Evolutionary conservation across 331 rosid species (phyloP).

Genomic region (Spiraea crenata): DNA sequence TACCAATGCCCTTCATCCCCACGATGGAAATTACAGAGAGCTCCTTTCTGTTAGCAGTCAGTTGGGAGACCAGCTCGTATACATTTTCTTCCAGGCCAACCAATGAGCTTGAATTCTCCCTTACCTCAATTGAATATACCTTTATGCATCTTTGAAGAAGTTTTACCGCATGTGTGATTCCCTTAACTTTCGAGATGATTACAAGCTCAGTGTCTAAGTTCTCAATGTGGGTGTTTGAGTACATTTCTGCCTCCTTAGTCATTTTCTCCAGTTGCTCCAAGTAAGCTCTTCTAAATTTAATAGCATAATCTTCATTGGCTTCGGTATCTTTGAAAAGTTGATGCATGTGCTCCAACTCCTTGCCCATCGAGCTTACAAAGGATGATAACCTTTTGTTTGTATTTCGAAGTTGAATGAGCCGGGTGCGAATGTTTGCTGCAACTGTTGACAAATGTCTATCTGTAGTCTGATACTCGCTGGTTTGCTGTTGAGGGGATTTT

Average conservation of each 20-base stretch:
- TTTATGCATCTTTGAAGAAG: neutral
- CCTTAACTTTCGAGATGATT: neutral
- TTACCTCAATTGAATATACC: neutral
- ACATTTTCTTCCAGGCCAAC: conserved; percentile 24
- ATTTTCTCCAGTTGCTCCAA: neutral
- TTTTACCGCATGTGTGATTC: neutral
- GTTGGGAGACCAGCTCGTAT: conserved; percentile 1
- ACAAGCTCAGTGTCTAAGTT: neutral
- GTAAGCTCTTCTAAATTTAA: neutral
- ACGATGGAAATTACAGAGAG: neutral
- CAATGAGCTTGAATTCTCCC: neutral
- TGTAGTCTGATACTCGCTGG: neutral
- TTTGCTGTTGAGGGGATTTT: neutral
- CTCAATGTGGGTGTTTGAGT: too few relatives aligned
- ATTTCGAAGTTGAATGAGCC: neutral
- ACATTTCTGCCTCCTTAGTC: neutral
- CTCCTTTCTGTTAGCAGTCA: neutral
- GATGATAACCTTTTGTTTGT: neutral
- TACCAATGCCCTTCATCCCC: conserved; percentile 26
- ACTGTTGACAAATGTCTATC: conserved; percentile 11
- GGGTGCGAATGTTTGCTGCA: neutral
- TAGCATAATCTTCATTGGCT: neutral
- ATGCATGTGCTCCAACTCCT: neutral
- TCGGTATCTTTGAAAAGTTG: neutral
- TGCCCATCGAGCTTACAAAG: neutral